Conservation (phyloP, 2,329 filamentous ascomycete species). For the Lachnellula occidentalis region DNA sequence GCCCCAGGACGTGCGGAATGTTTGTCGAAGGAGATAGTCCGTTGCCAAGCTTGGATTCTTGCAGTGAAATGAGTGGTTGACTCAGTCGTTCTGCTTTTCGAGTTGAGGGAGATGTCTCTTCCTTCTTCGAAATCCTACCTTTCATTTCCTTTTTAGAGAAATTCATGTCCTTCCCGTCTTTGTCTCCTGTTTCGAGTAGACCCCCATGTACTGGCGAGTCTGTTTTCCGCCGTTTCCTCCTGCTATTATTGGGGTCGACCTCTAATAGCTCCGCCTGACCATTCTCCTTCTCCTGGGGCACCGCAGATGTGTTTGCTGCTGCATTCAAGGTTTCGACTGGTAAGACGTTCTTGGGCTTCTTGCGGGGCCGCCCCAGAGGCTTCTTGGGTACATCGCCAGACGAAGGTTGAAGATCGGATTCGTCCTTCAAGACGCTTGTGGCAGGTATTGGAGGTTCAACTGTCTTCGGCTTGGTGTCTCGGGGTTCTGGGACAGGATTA, state of each 20-base stretch:
- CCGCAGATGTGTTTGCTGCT: neutral
- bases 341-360: neutral
- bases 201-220: constrained; percentile 25
- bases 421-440: neutral
- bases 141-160: neutral
- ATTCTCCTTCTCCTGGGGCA: neutral
- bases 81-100: neutral
- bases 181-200: neutral
- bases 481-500: neutral
- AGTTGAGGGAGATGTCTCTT: neutral
- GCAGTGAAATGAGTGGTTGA: neutral
- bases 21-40: neutral
- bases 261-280: constrained; percentile 23
- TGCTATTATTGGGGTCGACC: constrained; percentile 28
- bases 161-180: constrained; percentile 4
- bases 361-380: neutral
- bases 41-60: neutral
- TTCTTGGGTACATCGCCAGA: neutral
- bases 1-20: neutral
- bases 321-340: neutral
- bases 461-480: neutral
- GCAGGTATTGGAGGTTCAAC: neutral
- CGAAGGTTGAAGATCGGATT: neutral
- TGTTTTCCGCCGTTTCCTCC: constrained; percentile 42
- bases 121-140: neutral